These are phyloP conservation scores for Cenococcum geophilum DNA, from an alignment of 495 filamentous ascomycete species.

Conservation along the genomic window DNA sequence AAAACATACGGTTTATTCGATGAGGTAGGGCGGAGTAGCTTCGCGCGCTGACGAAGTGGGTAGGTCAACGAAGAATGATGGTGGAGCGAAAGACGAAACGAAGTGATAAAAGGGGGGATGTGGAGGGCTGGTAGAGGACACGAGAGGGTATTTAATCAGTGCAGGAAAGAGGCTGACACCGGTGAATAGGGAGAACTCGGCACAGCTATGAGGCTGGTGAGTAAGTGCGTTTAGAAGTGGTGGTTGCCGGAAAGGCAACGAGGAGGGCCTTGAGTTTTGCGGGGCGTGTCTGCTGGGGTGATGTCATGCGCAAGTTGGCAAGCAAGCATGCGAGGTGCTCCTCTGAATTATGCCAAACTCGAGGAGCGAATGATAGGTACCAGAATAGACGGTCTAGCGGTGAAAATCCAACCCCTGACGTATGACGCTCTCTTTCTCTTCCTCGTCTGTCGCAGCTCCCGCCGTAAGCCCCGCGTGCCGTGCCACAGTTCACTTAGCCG, in stretches of 20 bases:
- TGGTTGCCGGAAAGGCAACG: constrained; percentile 2
- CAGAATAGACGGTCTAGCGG: neutral
- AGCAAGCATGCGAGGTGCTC: constrained; percentile 3
- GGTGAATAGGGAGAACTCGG: neutral
- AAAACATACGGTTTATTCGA: constrained; percentile 14
- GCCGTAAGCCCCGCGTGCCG: neutral
- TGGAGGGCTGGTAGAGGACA: constrained; percentile 1
- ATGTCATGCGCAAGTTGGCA: constrained; percentile 4
- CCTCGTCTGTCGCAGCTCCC: neutral
- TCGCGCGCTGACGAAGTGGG: constrained; percentile 9
- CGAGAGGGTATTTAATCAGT: constrained; percentile 1
- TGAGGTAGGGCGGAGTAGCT: constrained; percentile 21
- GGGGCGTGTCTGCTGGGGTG: neutral
- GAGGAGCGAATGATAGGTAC: neutral
- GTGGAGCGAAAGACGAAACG: constrained; percentile 18
- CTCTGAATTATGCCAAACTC: neutral
- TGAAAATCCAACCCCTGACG: neutral
- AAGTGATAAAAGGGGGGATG: constrained; percentile 3
- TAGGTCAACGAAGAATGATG: constrained; percentile 23
- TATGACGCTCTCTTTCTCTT: neutral
- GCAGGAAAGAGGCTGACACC: neutral
- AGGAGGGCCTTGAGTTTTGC: neutral
- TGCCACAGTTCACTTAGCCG: neutral
- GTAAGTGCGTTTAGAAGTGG: neutral
- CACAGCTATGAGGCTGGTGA: neutral